Conservation (phyloP, 495 filamentous ascomycete species). For the Sabuloglossum arenarium region DNA sequence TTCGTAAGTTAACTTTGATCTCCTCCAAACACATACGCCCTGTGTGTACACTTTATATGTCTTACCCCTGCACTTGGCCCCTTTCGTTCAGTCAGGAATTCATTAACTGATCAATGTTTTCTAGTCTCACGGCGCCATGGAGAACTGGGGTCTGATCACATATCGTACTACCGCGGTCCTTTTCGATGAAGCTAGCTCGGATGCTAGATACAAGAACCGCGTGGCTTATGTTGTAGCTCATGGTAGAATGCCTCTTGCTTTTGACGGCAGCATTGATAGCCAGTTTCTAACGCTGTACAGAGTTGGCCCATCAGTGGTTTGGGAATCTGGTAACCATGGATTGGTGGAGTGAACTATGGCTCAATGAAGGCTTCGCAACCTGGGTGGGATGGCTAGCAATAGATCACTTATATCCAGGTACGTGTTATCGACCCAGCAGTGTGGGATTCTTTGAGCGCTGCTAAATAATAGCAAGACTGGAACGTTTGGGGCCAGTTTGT, state of each 20-base stretch:
- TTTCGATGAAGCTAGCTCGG: slow-evolving; percentile 79
- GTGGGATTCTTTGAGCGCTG: not conserved
- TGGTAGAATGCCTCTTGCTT: slow-evolving; percentile 13
- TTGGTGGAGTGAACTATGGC: slow-evolving; percentile 91
- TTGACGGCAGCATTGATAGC: not conserved
- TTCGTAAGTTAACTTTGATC: slow-evolving; percentile 35
- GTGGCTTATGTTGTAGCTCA: slow-evolving; percentile 91
- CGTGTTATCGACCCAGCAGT: slow-evolving; percentile 6
- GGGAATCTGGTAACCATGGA: slow-evolving; percentile 86
- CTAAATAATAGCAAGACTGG: slow-evolving; percentile 36
- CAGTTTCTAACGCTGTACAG: slow-evolving; percentile 16
- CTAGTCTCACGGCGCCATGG: slow-evolving; percentile 50
- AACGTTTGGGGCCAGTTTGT: slow-evolving; percentile 92
- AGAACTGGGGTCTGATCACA: slow-evolving; percentile 86
- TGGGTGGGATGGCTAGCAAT: slow-evolving; percentile 94
- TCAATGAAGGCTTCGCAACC: slow-evolving; percentile 93
- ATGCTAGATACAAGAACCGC: slow-evolving; percentile 67
- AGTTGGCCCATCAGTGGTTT: slow-evolving; percentile 97
- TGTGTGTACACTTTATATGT: not conserved
- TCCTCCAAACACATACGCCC: not conserved
- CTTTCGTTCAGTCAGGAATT: not conserved
- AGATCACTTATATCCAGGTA: slow-evolving; percentile 70
- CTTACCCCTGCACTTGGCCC: not conserved
- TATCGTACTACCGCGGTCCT: slow-evolving; percentile 86
- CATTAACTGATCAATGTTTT: slow-evolving; percentile 16